A percentile compares a stretch with the other conserved stretches of the same genome.
Evolutionary conservation across 306 rosid species (phyloP).

Genomic region (Cicer arietinum): DNA sequence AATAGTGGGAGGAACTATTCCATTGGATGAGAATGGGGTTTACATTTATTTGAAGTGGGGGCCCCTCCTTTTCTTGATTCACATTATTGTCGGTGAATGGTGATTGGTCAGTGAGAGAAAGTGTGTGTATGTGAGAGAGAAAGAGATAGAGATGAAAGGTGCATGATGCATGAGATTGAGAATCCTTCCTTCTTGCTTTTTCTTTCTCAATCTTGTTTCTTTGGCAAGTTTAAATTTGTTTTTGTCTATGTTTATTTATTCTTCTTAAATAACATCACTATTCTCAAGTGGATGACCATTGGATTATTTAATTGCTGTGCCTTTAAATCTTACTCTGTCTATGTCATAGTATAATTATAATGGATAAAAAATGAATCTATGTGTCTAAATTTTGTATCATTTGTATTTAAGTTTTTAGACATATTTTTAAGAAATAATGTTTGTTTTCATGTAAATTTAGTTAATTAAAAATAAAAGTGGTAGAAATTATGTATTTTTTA

Average conservation of each 20-base stretch:
- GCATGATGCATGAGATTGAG: neutral
- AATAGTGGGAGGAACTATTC: conserved; percentile 47
- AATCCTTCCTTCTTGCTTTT: neutral
- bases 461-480: no score
- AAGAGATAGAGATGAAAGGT: neutral
- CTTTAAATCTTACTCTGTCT: neutral
- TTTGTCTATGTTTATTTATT: conserved; percentile 32
- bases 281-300: conserved; percentile 15
- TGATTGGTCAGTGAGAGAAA: conserved; percentile 28
- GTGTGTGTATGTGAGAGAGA: neutral
- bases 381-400: no score
- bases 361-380: no score
- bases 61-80: conserved; percentile 26
- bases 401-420: no score
- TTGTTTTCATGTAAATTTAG: no score
- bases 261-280: neutral
- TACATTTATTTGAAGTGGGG: neutral
- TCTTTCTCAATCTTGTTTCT: conserved; percentile 11
- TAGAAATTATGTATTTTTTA: no score
- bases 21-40: conserved; percentile 45
- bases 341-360: no score
- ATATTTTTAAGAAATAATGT: no score
- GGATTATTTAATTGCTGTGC: neutral
- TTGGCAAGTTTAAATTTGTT: conserved; percentile 32
- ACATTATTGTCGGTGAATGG: conserved; percentile 45